phyloP scores from a whole-genome alignment of 108 stramenopile genomes.

The Conticribra weissflogii region DNA sequence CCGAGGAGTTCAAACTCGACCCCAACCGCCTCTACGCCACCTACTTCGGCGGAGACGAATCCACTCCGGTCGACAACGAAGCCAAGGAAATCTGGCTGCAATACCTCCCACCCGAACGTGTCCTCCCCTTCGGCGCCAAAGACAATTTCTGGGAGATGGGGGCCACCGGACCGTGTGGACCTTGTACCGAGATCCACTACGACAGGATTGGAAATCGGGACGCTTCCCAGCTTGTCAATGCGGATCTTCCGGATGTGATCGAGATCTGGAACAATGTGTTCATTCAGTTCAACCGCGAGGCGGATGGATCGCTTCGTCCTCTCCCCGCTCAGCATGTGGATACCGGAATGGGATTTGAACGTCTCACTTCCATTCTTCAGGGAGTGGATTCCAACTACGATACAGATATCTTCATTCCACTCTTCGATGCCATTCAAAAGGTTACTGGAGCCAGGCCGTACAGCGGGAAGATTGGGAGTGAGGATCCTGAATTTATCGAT shows the following conservation, averaged over 20 bases:
- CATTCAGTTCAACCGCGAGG: conserved; percentile 99
- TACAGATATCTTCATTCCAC: conserved; percentile 97
- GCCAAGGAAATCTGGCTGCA: conserved; percentile 91
- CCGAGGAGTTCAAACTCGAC: conserved; percentile 88
- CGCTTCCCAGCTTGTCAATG: conserved; percentile 94
- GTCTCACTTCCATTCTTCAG: conserved; percentile 95
- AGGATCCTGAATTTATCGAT: conserved; percentile 90
- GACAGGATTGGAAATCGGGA: conserved; percentile 98
- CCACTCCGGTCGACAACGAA: conserved; percentile 88
- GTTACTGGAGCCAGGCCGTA: conserved; percentile 90
- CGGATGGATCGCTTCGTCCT: conserved; percentile 78
- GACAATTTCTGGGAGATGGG: conserved; percentile 99
- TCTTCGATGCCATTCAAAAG: conserved; percentile 92
- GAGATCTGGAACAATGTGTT: conserved; percentile 99
- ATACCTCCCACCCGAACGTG: conserved; percentile 89
- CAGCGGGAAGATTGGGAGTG: conserved; percentile 89
- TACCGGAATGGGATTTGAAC: conserved; percentile 99
- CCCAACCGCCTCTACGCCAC: conserved; percentile 92
- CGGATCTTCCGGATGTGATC: conserved; percentile 94
- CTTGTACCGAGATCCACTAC: conserved; percentile 98
- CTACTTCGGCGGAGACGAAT: conserved; percentile 98
- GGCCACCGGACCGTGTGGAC: conserved; percentile 98
- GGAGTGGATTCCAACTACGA: conserved; percentile 96
- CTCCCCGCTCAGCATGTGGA: conserved; percentile 98
- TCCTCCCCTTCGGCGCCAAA: conserved; percentile 93